phyloP scores from a whole-genome alignment of 208 protist species.

The Jaenimonas drosophilae region DNA sequence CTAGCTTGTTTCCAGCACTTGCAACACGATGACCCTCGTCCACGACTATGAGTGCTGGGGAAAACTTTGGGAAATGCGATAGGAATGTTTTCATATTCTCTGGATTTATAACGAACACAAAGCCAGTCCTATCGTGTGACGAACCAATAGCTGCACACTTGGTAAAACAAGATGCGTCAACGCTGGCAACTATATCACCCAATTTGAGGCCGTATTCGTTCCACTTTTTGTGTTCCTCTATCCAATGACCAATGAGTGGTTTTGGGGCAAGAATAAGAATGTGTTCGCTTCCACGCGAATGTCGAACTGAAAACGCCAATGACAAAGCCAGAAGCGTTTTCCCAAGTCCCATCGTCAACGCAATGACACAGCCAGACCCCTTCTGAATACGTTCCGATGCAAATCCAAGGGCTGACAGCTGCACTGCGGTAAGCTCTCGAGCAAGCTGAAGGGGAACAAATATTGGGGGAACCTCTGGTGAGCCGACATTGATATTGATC shows the following conservation, averaged over 20 bases:
- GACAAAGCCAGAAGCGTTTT: slow-evolving; percentile 82
- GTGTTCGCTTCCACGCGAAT: slow-evolving; percentile 22
- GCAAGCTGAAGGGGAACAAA: slow-evolving; percentile 43
- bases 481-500: slow-evolving; percentile 64
- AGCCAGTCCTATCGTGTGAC: slow-evolving; percentile 12
- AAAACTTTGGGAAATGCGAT: slow-evolving; percentile 32
- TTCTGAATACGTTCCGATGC: slow-evolving; percentile 34
- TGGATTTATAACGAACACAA: slow-evolving; percentile 73
- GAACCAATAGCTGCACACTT: background rate
- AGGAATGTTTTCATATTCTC: slow-evolving; percentile 52
- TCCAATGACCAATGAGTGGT: slow-evolving; percentile 72
- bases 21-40: slow-evolving; percentile 81
- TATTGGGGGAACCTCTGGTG: slow-evolving; percentile 34
- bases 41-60: slow-evolving; percentile 65
- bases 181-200: slow-evolving; percentile 45
- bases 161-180: no score
- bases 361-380: slow-evolving; percentile 67
- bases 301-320: slow-evolving; percentile 60
- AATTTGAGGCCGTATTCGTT: slow-evolving; percentile 46
- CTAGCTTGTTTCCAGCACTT: slow-evolving; percentile 52
- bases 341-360: slow-evolving; percentile 87
- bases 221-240: slow-evolving; percentile 68
- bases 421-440: slow-evolving; percentile 39
- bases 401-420: slow-evolving; percentile 73
- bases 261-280: slow-evolving; percentile 79